Percentiles rank a stretch among this genome's conserved stretches.
These are phyloP conservation scores for Heterobasidion annosum DNA, from an alignment of 1,284 basidiomycete species.

Conservation along the genomic window DNA sequence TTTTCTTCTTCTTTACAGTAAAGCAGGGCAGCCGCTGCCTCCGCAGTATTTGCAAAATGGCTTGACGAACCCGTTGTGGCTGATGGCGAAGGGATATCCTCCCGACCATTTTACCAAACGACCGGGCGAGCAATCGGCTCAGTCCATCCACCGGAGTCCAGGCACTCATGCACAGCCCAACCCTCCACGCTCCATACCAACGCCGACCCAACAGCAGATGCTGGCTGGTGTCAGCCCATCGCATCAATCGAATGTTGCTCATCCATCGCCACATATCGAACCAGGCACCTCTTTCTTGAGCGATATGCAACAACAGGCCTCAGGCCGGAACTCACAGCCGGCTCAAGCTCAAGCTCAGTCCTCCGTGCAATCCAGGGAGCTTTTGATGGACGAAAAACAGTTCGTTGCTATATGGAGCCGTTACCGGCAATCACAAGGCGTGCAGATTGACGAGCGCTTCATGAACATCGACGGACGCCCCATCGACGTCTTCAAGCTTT, in stretches of 20 bases:
- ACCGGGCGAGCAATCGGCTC: background rate
- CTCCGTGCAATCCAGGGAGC: background rate
- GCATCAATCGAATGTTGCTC: constrained; percentile 4
- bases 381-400: background rate
- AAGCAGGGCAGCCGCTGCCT: background rate
- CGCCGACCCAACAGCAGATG: constrained; percentile 7
- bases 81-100: background rate
- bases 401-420: background rate
- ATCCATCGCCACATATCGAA: constrained; percentile 16
- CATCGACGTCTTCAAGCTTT: constrained; percentile 50
- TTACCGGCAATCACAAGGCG: background rate
- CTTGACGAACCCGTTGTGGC: constrained; percentile 3
- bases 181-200: constrained; percentile 7
- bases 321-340: constrained; percentile 6
- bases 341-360: background rate
- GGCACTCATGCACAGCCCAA: background rate
- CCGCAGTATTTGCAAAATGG: constrained; percentile 4
- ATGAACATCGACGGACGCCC: constrained; percentile 37
- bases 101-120: background rate
- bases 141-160: constrained; percentile 3
- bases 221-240: constrained; percentile 1
- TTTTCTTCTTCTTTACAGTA: background rate
- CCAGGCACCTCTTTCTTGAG: constrained; percentile 9
- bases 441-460: constrained; percentile 30
- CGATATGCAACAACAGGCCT: constrained; percentile 11